Percentiles rank a stretch among this genome's conserved stretches.
phyloP scores from a whole-genome alignment of 257 asterid genomes.

The Penstemon eatonii region DNA sequence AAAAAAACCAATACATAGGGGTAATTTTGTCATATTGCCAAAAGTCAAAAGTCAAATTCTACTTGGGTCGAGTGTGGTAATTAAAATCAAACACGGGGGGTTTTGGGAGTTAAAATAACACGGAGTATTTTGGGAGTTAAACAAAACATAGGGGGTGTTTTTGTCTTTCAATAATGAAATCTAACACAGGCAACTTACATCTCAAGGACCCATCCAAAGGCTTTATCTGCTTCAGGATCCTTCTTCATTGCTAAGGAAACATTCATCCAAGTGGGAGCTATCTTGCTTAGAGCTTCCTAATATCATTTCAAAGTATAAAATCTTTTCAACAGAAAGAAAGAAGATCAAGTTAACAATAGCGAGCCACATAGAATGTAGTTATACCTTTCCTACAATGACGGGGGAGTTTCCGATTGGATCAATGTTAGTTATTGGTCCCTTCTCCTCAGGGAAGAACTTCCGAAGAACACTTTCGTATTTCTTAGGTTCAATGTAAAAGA shows the following conservation, averaged over 20 bases:
- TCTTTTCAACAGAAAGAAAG: slow-evolving; percentile 21
- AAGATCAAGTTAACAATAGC: slow-evolving; percentile 2
- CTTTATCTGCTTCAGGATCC: slow-evolving; percentile 89
- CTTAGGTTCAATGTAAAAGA: slow-evolving; percentile 91
- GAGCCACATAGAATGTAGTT: not conserved
- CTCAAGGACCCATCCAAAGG: slow-evolving; percentile 99
- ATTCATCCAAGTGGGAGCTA: slow-evolving; percentile 99
- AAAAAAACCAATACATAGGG: too few species aligned
- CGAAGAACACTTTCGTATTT: slow-evolving; percentile 70
- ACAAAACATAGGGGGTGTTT: too few species aligned
- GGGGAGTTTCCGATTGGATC: slow-evolving; percentile 99
- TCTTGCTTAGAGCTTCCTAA: slow-evolving; percentile 69
- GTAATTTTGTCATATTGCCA: too few species aligned
- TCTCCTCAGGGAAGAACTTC: slow-evolving; percentile 69
- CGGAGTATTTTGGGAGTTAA: too few species aligned
- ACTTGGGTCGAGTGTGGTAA: too few species aligned
- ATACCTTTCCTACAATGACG: slow-evolving; percentile 85
- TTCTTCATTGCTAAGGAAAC: slow-evolving; percentile 92
- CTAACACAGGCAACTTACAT: slow-evolving; percentile 49
- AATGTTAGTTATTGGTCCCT: slow-evolving; percentile 75
- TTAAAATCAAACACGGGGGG: too few species aligned
- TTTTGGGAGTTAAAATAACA: too few species aligned
- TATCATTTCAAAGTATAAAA: slow-evolving; percentile 24
- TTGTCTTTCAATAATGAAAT: not conserved
- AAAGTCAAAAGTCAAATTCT: too few species aligned